Base-by-base conservation (phyloP, 176 grass and related monocot genomes). In the Aegilops umbellulata region DNA sequence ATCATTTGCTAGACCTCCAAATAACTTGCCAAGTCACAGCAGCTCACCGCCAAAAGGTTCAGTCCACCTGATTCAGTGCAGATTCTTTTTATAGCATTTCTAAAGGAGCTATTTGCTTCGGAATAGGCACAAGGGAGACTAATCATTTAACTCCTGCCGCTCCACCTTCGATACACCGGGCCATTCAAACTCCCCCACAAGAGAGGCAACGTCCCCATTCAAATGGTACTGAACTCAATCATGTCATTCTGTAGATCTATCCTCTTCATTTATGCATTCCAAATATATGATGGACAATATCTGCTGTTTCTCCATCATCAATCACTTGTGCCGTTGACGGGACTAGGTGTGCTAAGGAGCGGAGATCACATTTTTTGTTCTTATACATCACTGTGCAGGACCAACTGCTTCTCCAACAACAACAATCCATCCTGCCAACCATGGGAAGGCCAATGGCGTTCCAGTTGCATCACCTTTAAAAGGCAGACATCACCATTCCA, bases 391-490 rank as follows among this genome's bases (percentile, higher is more conserved):
- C 19, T 68, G 32, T 82, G 71, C 27, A 92, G 88, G 26, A 69
- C 32, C 75, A 57, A 27, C 38, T 80, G 73, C 80, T 69, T 95
- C 87, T 91, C 63, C 75, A 53, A 53, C 0, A 76, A 76, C 60
- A 76, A 23, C 66, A 46, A 66, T 76, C 78, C 67, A 29, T 64
- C 83, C 82, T 80, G 34, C 64, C 74, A 86, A 80, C 69, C 67
- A 81, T 90, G 79, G 79, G 69, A 90, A 57, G 23, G 12, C 34
- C 70, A 65, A 80, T 90, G 31, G 80, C 71, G 41, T 84, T 88
- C 82, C 87, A 71, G 69, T 79, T 87, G 57, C 90, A 73, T 49
- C 80, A 84, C 90, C 80, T 90, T 79, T 80, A 65, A 95, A 84
- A 73, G 76, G 74, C 69, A 79, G 60, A 38, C 80, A 64, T 46